Evolutionary conservation across 805 yeast species (phyloP), one percentile per base, ranked within the genome.

Genomic region (Zygotorulaspora florentina): DNA sequence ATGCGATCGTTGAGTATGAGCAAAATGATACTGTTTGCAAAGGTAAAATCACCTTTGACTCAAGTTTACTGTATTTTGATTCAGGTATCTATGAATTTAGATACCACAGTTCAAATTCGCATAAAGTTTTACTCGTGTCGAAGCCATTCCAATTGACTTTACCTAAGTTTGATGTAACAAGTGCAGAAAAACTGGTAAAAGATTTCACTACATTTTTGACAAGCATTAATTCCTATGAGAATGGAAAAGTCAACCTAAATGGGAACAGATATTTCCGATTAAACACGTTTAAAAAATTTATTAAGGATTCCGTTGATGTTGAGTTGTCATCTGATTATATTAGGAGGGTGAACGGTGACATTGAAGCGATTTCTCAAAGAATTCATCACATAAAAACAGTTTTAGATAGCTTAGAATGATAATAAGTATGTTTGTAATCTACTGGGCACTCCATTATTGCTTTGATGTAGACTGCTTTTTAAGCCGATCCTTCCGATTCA

Each of bases 41-140:
- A 3, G 90, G 91, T 1, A 53, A 60, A 10, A 70, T 77, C 7
- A 66, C 55, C 9, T 86, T 86, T 55, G 59, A 67, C 9, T 70
- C 72, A 7, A 70, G 71, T 3, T 66, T 74, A 40, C 65, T 83
- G 35, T 73, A 72, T 55, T 83, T 82, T 78, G 83, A 81, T 54
- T 79, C 75, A 34, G 95, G 95, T 0, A 70, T 77, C 28, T 86
- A 80, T 64, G 91, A 86, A 64, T 73, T 86, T 52, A 73, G 95
- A 60, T 83, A 83, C 56, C 93, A 86, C 58, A 70, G 76, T 42
- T 75, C 73, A 40, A 80, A 78, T 18, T 75, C 80, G 39, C 95
- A 86, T 59, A 82, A 79, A 46, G 95, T 85, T n/a, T 70, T 80
- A 18, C 71, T 73, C 50, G 74, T 80, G 27, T 79, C 89, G 0